Conservation (phyloP, 495 filamentous ascomycete species). For the Podospora pseudocomata region DNA sequence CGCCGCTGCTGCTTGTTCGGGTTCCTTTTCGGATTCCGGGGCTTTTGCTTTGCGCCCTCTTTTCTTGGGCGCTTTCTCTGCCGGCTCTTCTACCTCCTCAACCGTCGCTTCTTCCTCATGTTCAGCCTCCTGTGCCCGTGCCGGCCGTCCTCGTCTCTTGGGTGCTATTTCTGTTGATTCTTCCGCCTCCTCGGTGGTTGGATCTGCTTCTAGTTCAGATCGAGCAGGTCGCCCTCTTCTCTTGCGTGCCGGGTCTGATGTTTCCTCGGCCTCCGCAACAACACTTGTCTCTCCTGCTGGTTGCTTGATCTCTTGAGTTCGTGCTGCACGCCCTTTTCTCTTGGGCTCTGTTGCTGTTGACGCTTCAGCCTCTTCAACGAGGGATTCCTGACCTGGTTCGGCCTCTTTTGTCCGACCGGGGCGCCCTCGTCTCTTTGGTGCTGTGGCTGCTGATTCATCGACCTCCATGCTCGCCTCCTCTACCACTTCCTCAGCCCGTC, state of each 20-base stretch:
- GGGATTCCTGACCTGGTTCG: background rate
- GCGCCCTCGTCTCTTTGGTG: constrained; percentile 22
- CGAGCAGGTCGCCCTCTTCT: no score
- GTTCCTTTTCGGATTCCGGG: background rate
- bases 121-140: background rate
- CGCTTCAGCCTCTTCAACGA: background rate
- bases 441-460: background rate
- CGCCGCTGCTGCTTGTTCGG: background rate
- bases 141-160: constrained; percentile 20
- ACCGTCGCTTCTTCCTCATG: background rate
- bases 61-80: constrained; percentile 11
- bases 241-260: no score
- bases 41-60: constrained; percentile 20
- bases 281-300: no score
- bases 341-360: constrained; percentile 2
- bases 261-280: no score
- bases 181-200: background rate
- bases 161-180: background rate
- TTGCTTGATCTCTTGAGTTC: constrained; percentile 9
- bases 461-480: background rate
- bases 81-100: background rate
- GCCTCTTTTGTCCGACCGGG: constrained; percentile 3
- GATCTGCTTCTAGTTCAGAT: background rate
- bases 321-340: constrained; percentile 25
- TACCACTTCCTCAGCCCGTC: background rate